Evolutionary conservation across 1,139 yeast species (phyloP).

Genomic region (Lodderomyces pseudojiufengensis): DNA sequence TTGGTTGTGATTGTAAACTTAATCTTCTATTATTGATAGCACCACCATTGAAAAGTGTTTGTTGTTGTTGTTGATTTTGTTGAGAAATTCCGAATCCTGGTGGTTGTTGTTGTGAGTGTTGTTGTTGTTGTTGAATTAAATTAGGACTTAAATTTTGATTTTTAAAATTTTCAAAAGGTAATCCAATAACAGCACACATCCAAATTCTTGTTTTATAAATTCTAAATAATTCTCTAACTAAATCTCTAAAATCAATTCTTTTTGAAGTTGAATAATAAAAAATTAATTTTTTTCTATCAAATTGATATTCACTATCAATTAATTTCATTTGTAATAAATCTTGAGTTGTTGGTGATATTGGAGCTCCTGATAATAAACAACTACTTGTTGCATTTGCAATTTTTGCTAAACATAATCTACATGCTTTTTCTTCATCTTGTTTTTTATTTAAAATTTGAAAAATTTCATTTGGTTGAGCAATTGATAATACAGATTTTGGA

Average conservation of each 20-base stretch:
- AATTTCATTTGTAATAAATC: slow-evolving; percentile 38
- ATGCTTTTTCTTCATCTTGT: slow-evolving; percentile 72
- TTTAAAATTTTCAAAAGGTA: slow-evolving; percentile 21
- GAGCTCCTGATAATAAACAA: slow-evolving; percentile 10
- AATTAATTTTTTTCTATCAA: slow-evolving; percentile 90
- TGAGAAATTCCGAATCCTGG: too few relatives aligned
- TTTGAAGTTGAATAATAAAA: slow-evolving; percentile 75
- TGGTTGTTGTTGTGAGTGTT: slow-evolving; percentile 6
- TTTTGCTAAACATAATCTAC: slow-evolving; percentile 57
- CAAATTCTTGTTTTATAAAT: slow-evolving; percentile 95
- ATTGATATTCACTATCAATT: slow-evolving; percentile 88
- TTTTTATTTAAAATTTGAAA: slow-evolving; percentile 56
- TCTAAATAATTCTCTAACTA: slow-evolving; percentile 87
- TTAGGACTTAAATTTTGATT: slow-evolving; percentile 11
- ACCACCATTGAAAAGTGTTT: slow-evolving; percentile 3
- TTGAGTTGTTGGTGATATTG: slow-evolving; percentile 16
- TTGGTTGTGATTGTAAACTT: slow-evolving; percentile 4
- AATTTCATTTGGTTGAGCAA: slow-evolving; percentile 62
- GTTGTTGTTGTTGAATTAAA: slow-evolving; percentile 2
- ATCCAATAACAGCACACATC: slow-evolving; percentile 79
- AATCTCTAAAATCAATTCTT: slow-evolving; percentile 87
- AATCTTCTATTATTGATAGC: slow-evolving; percentile 7
- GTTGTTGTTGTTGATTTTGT: background rate
- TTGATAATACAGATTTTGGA: slow-evolving; percentile 74
- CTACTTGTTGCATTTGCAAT: slow-evolving; percentile 39